Percentiles rank a stretch among this genome's conserved stretches.
These are phyloP conservation scores for Hypomyces rosellus DNA, from an alignment of 2,329 filamentous ascomycete genomes.

Conservation along the genomic window DNA sequence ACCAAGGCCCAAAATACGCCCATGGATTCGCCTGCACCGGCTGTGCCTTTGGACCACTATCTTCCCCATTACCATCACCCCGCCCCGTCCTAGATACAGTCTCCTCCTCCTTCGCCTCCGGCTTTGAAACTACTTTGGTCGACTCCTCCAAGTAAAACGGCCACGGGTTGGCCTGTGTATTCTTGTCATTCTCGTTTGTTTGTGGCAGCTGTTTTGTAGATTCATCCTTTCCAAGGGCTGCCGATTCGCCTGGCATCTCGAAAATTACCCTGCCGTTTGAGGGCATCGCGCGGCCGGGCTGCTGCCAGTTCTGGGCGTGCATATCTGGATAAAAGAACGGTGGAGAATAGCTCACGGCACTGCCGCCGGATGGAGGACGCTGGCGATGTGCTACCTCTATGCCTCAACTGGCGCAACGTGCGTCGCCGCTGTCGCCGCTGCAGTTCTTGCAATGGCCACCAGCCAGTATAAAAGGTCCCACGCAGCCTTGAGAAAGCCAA, in stretches of 20 bases:
- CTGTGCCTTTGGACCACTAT: neutral
- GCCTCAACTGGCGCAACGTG: neutral
- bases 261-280: conserved; percentile 14
- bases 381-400: too few relatives aligned
- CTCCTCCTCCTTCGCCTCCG: neutral
- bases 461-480: too few relatives aligned
- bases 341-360: too few relatives aligned
- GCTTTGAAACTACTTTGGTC: too few relatives aligned
- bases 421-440: conserved; percentile 1
- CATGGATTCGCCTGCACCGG: conserved; percentile 25
- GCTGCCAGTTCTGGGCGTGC: too few relatives aligned
- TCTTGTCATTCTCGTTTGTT: conserved; percentile 3
- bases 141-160: conserved; percentile 23
- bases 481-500: too few relatives aligned
- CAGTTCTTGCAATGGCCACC: neutral
- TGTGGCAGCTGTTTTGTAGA: conserved; percentile 5
- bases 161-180: conserved; percentile 22
- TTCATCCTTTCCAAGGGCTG: conserved; percentile 6
- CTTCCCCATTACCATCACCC: neutral
- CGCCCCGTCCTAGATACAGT: conserved; percentile 2
- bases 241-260: conserved; percentile 27
- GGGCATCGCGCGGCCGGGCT: too few relatives aligned
- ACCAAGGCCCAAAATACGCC: conserved; percentile 25
- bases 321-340: too few relatives aligned
- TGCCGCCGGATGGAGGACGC: too few relatives aligned